phyloP scores from a whole-genome alignment of 2,329 filamentous ascomycete genomes.

The Magnaporthiopsis rhizophila region DNA sequence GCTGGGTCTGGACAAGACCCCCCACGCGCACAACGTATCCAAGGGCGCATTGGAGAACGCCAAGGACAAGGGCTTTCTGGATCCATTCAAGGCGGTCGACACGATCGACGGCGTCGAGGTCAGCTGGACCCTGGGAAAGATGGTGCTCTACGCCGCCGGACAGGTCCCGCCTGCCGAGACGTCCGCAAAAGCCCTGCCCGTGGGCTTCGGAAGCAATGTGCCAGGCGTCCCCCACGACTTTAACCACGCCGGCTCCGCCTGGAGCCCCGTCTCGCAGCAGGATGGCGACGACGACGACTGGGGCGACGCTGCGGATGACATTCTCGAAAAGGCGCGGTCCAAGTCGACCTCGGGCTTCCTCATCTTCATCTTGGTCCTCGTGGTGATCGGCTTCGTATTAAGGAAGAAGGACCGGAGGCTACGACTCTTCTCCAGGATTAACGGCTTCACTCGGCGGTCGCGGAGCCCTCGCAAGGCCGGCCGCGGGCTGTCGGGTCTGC shows the following conservation, averaged over 20 bases:
- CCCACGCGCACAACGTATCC: constrained; percentile 57
- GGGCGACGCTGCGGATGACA: constrained; percentile 41
- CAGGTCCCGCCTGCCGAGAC: constrained; percentile 63
- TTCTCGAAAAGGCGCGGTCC: constrained; percentile 59
- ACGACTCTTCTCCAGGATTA: constrained; percentile 48
- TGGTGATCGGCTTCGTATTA: constrained; percentile 63
- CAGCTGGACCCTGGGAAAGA: constrained; percentile 95
- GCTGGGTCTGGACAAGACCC: constrained; percentile 63
- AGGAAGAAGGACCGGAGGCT: constrained; percentile 70
- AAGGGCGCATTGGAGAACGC: constrained; percentile 60
- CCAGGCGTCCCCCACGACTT: constrained; percentile 65
- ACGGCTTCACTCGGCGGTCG: constrained; percentile 29
- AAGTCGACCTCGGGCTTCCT: constrained; percentile 67
- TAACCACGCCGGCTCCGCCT: constrained; percentile 65
- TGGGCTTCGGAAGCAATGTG: constrained; percentile 89
- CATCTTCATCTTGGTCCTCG: constrained; percentile 66
- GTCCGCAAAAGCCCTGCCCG: constrained; percentile 52
- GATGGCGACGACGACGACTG: constrained; percentile 45
- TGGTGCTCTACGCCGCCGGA: constrained; percentile 88
- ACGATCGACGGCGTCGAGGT: constrained; percentile 88
- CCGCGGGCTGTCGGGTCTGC: constrained; percentile 35
- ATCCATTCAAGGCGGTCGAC: constrained; percentile 87
- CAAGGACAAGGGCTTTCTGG: constrained; percentile 67
- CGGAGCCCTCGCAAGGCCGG: constrained; percentile 34
- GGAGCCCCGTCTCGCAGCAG: constrained; percentile 24